Base-by-base conservation (phyloP, 148 eudicot species). In the Vaccinium myrtillus region DNA sequence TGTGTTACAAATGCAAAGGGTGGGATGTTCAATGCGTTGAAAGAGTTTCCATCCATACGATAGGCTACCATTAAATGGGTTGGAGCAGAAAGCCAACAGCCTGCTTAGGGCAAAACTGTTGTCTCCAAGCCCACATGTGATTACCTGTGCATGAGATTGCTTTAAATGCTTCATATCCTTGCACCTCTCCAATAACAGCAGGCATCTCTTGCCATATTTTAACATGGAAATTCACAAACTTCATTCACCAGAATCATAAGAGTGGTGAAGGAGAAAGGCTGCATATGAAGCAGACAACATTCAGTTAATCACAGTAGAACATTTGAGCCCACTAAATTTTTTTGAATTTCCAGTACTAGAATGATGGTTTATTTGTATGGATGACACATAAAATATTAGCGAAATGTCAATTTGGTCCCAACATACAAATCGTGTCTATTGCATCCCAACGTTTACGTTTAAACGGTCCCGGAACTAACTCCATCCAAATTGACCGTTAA, bases 81-180 rank as follows among this genome's bases (percentile, higher is more conserved):
- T 32, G 46, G 90, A 78, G 59, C 90, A 88, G 87, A 88, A 88
- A 23, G 90, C 88, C 73, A 88, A 53, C n/a, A 86, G 79, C 81
- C 90, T 86, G 83, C 90, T 88, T 0, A 88, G 71, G n/a, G 90
- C 87, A 74, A 83, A 88, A 77, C 43, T 84, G 50, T 84, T 86
- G 30, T 21, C 76, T n/a, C 81, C 87, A 71, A 88, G 90, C 53
- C 90, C 90, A 76, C 85, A 84, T 13, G 87, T 86, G 73, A 89
- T 71, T 5, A 80, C 71, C 48, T 59, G 83, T 15, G 85, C 87
- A 51, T 89, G 90, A 65, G 85, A 82, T 84, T 89, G 85, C 67
- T 82, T 82, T 27, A 86, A 55, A 25, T 89, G 85, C 78, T 84
- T 82, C 79, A 86, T 75, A 61, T 82, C 82, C 58, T 78, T 86